Conservation (phyloP, 192 early-diverging fungal species). For the Linnemannia schmuckeri region DNA sequence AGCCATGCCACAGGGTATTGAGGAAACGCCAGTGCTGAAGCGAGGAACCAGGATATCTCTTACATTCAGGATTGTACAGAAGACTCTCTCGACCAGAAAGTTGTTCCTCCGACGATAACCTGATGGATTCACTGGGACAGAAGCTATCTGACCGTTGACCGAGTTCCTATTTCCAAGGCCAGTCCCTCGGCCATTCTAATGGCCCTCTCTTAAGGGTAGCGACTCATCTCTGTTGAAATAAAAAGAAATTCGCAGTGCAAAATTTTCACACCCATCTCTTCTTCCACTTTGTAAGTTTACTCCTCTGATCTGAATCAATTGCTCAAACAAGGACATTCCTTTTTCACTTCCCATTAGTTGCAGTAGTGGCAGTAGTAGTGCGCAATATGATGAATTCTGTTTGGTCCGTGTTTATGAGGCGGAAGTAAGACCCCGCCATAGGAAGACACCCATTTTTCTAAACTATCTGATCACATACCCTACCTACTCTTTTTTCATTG, state of each 20-base stretch:
- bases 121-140: background rate
- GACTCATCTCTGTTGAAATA: background rate
- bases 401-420: constrained; percentile 61
- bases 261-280: constrained; percentile 20
- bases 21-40: constrained; percentile 9
- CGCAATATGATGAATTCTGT: constrained; percentile 57
- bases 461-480: constrained; percentile 44
- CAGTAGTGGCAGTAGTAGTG: background rate
- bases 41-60: constrained; percentile 40
- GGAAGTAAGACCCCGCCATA: constrained; percentile 58
- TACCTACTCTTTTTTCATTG: background rate
- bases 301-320: background rate
- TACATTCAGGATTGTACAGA: constrained; percentile 51
- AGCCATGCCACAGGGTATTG: constrained; percentile 14
- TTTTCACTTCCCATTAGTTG: background rate
- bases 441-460: constrained; percentile 57
- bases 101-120: constrained; percentile 19
- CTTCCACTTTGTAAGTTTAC: constrained; percentile 18
- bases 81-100: constrained; percentile 21
- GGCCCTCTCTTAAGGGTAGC: constrained; percentile 11
- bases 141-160: no score
- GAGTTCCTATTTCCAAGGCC: no score
- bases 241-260: background rate
- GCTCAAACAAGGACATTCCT: background rate
- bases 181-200: no score